Percentiles rank a stretch among this genome's conserved stretches.
Conservation (phyloP, 805 yeast genomes). For the Saccharomycopsis fodiens region DNA sequence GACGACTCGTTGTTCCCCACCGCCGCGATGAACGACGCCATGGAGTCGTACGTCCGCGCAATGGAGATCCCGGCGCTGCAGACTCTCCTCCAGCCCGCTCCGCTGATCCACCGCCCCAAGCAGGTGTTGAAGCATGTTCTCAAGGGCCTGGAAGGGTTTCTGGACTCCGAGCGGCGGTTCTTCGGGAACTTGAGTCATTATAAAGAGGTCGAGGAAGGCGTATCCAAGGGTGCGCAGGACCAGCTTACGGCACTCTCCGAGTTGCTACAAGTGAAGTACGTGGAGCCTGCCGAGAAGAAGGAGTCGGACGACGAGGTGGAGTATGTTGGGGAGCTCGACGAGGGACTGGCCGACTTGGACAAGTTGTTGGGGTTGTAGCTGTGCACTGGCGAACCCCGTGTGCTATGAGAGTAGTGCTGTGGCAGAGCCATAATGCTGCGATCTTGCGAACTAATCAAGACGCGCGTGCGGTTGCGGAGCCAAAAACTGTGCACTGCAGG, state of each 20-base stretch:
- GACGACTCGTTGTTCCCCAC: slow-evolving; percentile 31
- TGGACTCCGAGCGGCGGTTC: neutral
- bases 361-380: neutral
- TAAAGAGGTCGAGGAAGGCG: neutral
- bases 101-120: neutral
- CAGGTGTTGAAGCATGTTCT: slow-evolving; percentile 3
- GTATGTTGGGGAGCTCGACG: slow-evolving; percentile 6
- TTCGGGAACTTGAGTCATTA: neutral
- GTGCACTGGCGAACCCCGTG: neutral
- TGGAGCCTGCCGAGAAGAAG: neutral
- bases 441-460: too few species aligned
- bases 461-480: too few species aligned
- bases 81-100: slow-evolving; percentile 17
- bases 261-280: slow-evolving; percentile 4
- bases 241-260: neutral
- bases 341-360: slow-evolving; percentile 2
- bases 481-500: too few species aligned
- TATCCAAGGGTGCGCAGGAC: neutral
- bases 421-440: too few species aligned
- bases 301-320: slow-evolving; percentile 6
- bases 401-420: neutral
- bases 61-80: slow-evolving; percentile 32
- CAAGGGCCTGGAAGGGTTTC: neutral
- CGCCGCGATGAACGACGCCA: slow-evolving; percentile 30
- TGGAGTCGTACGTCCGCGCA: slow-evolving; percentile 37